Evolutionary conservation across 2,329 filamentous ascomycete species (phyloP), one percentile per base, ranked within the genome.

Genomic region (Epichloe baconii): DNA sequence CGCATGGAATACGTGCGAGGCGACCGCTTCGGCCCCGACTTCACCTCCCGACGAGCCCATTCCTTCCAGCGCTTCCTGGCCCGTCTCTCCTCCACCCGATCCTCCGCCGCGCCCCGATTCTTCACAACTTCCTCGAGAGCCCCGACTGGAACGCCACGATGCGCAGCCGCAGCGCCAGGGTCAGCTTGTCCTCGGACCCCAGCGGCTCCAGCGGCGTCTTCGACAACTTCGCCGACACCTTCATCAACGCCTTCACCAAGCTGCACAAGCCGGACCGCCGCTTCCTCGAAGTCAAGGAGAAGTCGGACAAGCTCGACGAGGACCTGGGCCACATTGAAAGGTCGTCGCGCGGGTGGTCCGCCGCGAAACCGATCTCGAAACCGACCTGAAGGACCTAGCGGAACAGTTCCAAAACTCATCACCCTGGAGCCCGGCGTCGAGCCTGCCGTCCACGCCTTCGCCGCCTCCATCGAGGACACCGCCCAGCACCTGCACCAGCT

Each of bases 1-100:
- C 94, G 94, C 70, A 95, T 98, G 87, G 89, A 95, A 64, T 97
- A 97, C 64, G 93, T 97, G 48, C 86, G 90, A 37, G 93, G 93
- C 59, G 91, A 97, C 72, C 85, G 93, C 56, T 98, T 98, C 68
- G 89, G 90, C 8, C 71, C 84, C 47, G 93, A 97, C 69, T 98
- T 98, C 66, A 98, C 89, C 36, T 76, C 82, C 44, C 83, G 93
- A 36, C 82, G 93, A 58, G 89, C 88, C 48, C 86, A 90, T 73
- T 96, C 90, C 3, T 77, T 98, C 49, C 85, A 94, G 68, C 86
- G 93, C 49, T 98, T 98, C 66, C 77, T 98, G 44, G 81, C 85
- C 62, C 86, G 93, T 4, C 74, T 96, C 52, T 82, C 90, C 76
- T 95, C 44, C 93, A 98, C 62, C 93, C 93, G 0, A 84, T 91